Evolutionary conservation across 805 yeast genomes (phyloP).

Genomic region (Brettanomyces custersianus): DNA sequence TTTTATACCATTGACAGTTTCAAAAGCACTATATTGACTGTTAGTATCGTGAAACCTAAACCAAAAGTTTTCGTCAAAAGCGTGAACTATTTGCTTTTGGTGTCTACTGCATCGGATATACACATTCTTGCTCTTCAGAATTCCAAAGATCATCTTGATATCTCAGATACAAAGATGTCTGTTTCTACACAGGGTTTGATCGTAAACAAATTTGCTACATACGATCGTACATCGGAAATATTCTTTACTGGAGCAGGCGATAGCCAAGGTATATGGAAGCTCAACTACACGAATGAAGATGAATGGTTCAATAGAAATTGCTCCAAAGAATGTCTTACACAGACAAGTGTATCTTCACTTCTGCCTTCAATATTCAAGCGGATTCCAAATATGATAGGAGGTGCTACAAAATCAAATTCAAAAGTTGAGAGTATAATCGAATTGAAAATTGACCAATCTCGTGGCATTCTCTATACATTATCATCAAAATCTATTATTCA

Average conservation of each 20-base stretch:
- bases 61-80: conserved; percentile 70
- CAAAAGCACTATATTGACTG: conserved; percentile 66
- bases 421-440: conserved; percentile 54
- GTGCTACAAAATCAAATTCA: conserved; percentile 11
- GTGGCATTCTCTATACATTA: conserved; percentile 71
- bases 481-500: conserved; percentile 77
- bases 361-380: conserved; percentile 30
- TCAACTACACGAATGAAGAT: conserved; percentile 73
- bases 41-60: conserved; percentile 74
- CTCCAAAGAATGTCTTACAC: conserved; percentile 75
- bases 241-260: conserved; percentile 78
- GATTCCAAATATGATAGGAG: conserved; percentile 22
- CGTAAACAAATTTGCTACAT: conserved; percentile 51
- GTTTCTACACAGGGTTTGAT: conserved; percentile 74
- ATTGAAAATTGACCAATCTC: conserved; percentile 64
- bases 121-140: conserved; percentile 63
- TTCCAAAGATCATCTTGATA: conserved; percentile 41
- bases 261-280: conserved; percentile 77
- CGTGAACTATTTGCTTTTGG: conserved; percentile 62
- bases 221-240: conserved; percentile 63
- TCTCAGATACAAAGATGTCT: conserved; percentile 75
- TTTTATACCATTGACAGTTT: conserved; percentile 78
- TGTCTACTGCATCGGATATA: conserved; percentile 74
- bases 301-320: conserved; percentile 84
- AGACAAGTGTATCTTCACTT: conserved; percentile 45